Conservation (phyloP, 83 land plant genomes). For the Picea engelmannii region DNA sequence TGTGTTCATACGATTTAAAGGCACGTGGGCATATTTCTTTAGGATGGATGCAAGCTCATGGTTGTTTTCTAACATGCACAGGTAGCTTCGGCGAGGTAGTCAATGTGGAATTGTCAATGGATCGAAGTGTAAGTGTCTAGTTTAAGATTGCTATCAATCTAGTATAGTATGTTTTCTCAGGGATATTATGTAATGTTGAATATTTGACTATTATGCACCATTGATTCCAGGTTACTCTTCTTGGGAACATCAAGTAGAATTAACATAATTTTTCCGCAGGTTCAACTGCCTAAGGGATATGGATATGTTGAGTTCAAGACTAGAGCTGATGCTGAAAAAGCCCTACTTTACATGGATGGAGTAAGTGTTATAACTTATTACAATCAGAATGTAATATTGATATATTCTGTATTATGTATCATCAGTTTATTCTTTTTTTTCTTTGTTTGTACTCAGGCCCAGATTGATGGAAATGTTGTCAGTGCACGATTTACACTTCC, state of each 20-base stretch:
- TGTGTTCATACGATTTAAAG: background rate
- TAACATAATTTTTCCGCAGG: slow-evolving; percentile 30
- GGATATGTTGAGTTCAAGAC: slow-evolving; percentile 78
- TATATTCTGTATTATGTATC: background rate
- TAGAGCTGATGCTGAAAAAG: slow-evolving; percentile 75
- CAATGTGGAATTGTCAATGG: slow-evolving; percentile 70
- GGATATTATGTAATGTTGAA: background rate
- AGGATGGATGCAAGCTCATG: background rate
- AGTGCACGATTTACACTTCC: slow-evolving; percentile 61
- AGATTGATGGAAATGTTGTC: slow-evolving; percentile 76
- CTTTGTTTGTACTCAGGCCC: slow-evolving; percentile 39
- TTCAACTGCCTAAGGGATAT: slow-evolving; percentile 73
- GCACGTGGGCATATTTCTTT: background rate
- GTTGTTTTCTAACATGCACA: slow-evolving; percentile 16
- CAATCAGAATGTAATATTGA: background rate
- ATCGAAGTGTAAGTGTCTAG: slow-evolving; percentile 47
- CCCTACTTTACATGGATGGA: slow-evolving; percentile 77
- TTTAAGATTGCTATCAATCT: background rate
- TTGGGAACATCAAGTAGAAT: background rate
- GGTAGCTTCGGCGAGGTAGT: slow-evolving; percentile 81
- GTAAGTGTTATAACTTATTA: slow-evolving; percentile 35
- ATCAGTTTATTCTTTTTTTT: background rate
- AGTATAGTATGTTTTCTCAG: background rate
- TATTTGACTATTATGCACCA: background rate
- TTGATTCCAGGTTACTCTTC: background rate